Evolutionary conservation across 1,139 yeast species (phyloP), one percentile per base, ranked within the genome.

Genomic region (Hansenula sp.): DNA sequence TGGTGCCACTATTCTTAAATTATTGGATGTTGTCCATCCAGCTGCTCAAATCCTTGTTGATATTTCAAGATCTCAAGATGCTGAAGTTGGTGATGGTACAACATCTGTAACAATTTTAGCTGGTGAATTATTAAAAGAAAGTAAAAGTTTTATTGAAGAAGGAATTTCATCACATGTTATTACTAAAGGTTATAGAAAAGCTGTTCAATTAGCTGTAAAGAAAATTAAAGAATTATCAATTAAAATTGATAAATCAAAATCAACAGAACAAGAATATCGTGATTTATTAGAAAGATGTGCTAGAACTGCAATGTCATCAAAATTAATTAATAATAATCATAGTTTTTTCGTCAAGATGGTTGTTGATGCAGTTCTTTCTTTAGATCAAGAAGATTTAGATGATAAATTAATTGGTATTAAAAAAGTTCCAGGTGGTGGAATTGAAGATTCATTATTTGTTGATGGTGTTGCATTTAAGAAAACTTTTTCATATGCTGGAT

Each of bases 61-160:
- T 62, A 87, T 92, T 45, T 87, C 97, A 13, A 77, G 96, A 58
- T 82, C 97, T 1, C 99, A 92, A 66, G 99, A 92, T 65, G 96
- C 97, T 19, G 99, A 92, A 65, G 97, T 92, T 43, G 99, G 99
- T 48, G 99, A 92, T 64, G 99, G 99, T 51, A 92, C 99, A 32
- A 92, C 98, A 0, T 82, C 96, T 32, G 98, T 94, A 13, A 88
- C 97, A 1, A 75, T 92, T 36, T 66, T 92, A 50, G 97, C 98
- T 2, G 97, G 97, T 42, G 98, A 92, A 65, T 75, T 92, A 49
- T 75, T 92, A 65, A 88, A 88, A 60, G 97, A 92, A 63, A 81
- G 94, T 52, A 89, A 88, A 61, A 66, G 77, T 29, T 92, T 90
- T 58, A 87, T 92, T 47, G 98, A 92, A 64, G 98, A 92, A 64